A percentile compares a stretch with the other conserved stretches of the same genome.
These are phyloP conservation scores for Aureobasidium sp. DNA, from an alignment of 2,329 filamentous ascomycete species.

Conservation along the genomic window DNA sequence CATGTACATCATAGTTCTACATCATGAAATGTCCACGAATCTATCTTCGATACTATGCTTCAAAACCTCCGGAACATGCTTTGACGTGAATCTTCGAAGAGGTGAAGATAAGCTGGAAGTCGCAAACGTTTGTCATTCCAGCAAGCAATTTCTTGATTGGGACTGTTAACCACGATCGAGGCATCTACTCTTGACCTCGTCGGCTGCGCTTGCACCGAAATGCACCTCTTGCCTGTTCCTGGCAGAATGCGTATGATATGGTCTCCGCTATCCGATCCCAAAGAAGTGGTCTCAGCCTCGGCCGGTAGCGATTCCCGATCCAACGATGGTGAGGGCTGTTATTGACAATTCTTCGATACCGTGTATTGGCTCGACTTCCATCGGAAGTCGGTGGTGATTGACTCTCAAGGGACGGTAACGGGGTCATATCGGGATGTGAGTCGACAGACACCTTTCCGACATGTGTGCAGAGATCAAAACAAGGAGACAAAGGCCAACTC, in stretches of 20 bases:
- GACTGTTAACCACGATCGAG: background rate
- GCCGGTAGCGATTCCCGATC: background rate
- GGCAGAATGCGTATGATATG: background rate
- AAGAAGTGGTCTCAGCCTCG: background rate
- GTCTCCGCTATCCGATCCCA: background rate
- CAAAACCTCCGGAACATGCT: background rate
- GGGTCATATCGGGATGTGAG: background rate
- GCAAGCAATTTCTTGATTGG: background rate
- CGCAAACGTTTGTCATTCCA: background rate
- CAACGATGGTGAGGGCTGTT: background rate
- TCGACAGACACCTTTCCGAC: background rate
- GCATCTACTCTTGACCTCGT: background rate
- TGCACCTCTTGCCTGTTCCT: background rate
- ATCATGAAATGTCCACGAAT: background rate
- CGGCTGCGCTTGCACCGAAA: background rate
- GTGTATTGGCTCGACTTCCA: background rate
- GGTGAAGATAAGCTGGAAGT: background rate
- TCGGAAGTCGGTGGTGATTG: background rate
- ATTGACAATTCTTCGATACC: background rate
- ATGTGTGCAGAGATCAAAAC: background rate
- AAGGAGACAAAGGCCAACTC: background rate
- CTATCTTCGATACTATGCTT: background rate
- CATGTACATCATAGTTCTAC: background rate
- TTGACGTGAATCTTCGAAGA: background rate
- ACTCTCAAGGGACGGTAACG: background rate